These are phyloP conservation scores for Thielaviopsis euricoi DNA, from an alignment of 2,329 filamentous ascomycete genomes.

Conservation along the genomic window DNA sequence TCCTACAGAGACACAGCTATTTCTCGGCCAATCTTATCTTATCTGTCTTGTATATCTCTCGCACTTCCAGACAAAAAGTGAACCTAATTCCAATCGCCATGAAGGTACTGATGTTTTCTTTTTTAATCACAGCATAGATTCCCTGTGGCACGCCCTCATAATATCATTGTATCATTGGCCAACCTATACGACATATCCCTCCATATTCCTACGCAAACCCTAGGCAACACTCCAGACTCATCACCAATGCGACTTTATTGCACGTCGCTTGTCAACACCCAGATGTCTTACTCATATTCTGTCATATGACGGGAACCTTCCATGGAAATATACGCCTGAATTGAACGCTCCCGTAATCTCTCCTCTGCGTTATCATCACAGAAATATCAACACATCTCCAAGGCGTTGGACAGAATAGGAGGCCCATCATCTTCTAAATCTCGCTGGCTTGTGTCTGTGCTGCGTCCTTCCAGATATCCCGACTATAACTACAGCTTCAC, in stretches of 20 bases:
- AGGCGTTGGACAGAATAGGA: too few species aligned
- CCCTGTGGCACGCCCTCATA: background rate
- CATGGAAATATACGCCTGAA: background rate
- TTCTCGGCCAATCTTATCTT: too few species aligned
- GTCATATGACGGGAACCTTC: background rate
- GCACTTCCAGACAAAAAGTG: too few species aligned
- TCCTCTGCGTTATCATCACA: background rate
- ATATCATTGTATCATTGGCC: background rate
- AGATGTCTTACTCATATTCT: background rate
- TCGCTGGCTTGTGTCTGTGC: too few species aligned
- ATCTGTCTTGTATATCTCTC: too few species aligned
- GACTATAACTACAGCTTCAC: too few species aligned
- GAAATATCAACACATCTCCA: background rate
- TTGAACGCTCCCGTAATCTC: background rate
- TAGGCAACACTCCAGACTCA: background rate
- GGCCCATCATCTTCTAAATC: too few species aligned
- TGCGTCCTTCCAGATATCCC: too few species aligned
- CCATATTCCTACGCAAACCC: background rate
- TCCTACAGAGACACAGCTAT: too few species aligned
- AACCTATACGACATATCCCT: background rate
- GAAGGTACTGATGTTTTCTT: background rate
- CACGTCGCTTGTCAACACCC: background rate
- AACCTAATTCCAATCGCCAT: too few species aligned
- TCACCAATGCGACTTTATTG: background rate
- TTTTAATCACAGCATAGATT: background rate